phyloP scores from a whole-genome alignment of 768 basidiomycete species.

The Pleurotus giganteus region DNA sequence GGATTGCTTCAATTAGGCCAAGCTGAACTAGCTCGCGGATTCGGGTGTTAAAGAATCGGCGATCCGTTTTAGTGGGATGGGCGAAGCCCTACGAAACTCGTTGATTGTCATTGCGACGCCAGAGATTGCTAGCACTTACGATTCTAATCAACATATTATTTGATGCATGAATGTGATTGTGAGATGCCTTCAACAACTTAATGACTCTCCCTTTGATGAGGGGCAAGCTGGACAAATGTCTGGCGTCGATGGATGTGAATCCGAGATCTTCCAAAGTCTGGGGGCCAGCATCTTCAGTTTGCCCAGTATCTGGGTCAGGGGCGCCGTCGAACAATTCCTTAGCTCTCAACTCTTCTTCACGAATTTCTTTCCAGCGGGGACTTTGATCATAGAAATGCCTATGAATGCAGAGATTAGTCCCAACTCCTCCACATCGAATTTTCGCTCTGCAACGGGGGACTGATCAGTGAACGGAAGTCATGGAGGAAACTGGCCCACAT shows the following conservation, averaged over 20 bases:
- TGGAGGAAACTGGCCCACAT: conserved; percentile 42
- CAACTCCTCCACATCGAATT: conserved; percentile 73
- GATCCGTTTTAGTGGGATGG: conserved; percentile 71
- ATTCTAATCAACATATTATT: conserved; percentile 76
- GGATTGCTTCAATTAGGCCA: conserved; percentile 72
- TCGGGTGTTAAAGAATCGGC: conserved; percentile 79
- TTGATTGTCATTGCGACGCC: conserved; percentile 5
- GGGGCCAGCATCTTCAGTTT: conserved; percentile 19
- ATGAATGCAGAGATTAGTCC: conserved; percentile 78
- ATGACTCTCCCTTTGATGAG: conserved; percentile 70
- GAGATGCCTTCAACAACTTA: conserved; percentile 68
- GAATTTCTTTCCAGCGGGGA: conserved; percentile 73
- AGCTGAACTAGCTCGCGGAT: conserved; percentile 71
- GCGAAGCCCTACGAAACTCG: conserved; percentile 59
- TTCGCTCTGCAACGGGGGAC: conserved; percentile 55
- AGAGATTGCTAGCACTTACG: conserved; percentile 39
- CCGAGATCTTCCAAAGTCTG: conserved; percentile 38
- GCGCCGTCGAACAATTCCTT: conserved; percentile 21
- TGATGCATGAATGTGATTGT: conserved; percentile 68
- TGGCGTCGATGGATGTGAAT: conserved; percentile 75
- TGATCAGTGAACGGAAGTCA: neutral
- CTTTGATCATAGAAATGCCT: conserved; percentile 80
- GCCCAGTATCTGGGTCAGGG: conserved; percentile 10
- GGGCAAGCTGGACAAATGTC: conserved; percentile 72
- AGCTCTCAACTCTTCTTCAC: conserved; percentile 63